Percentiles rank a stretch among this genome's conserved stretches.
These are phyloP conservation scores for Boletus edulis DNA, from an alignment of 768 basidiomycete species.

Conservation along the genomic window DNA sequence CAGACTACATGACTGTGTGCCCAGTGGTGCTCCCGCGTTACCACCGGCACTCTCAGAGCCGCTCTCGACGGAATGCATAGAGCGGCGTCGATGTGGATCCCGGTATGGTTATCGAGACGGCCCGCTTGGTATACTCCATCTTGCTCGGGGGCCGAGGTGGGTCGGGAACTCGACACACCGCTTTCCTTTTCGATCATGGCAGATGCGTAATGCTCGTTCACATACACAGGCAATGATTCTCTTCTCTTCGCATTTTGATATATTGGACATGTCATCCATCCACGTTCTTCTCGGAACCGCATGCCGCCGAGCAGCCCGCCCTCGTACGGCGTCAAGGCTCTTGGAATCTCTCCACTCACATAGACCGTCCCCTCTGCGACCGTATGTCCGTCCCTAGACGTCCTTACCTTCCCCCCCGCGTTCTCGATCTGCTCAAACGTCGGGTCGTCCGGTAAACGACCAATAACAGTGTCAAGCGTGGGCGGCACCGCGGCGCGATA, in stretches of 20 bases:
- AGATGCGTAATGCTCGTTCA: too few species aligned
- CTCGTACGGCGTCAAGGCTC: conserved; percentile 69
- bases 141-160: conserved; percentile 5
- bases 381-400: conserved; percentile 56
- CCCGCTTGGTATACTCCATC: conserved; percentile 3
- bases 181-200: too few species aligned
- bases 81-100: too few species aligned
- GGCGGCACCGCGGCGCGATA: conserved; percentile 69
- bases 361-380: conserved; percentile 64
- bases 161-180: neutral
- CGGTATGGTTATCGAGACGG: too few species aligned
- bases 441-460: conserved; percentile 66
- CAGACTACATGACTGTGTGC: too few species aligned
- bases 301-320: conserved; percentile 63
- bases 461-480: conserved; percentile 52
- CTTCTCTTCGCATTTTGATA: too few species aligned
- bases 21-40: neutral
- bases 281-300: conserved; percentile 48
- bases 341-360: conserved; percentile 79
- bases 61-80: too few species aligned
- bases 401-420: conserved; percentile 55
- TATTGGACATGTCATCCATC: too few species aligned
- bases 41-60: neutral
- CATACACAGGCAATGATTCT: too few species aligned
- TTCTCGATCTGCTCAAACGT: conserved; percentile 61